Base-by-base conservation (phyloP, 2,329 filamentous ascomycete species). In the Pyrenochaeta sp. region DNA sequence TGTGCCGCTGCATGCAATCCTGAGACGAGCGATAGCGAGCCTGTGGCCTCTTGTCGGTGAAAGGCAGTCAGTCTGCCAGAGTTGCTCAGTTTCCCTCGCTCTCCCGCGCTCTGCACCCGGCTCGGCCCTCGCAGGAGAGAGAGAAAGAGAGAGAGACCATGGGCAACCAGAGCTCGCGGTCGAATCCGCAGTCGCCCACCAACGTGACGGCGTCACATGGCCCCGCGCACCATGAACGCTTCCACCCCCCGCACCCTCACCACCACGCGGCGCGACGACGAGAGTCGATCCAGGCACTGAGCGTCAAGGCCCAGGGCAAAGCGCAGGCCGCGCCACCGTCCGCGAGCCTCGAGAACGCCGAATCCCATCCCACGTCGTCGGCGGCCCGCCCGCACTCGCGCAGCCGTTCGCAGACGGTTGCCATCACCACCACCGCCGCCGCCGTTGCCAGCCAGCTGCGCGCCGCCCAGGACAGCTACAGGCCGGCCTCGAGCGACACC, bases 201-300 rank as follows among this genome's bases (percentile, higher is more conserved):
- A 55, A 49, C 50, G 60, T 58, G 58, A 66, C 61, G 36, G 51
- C 58, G 44, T 61, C 61, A 65, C 64, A 66, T 61, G 63, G 56
- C 37, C 33, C 49, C 30, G 39, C 52, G 40, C 57, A 56, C 49
- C 52, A 40, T 47, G 49, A 54, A 46, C 36, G 49, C 50, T 51
- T 50, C 41, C 60, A 61, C 58, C 44, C 45, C 49, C 46, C 57
- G 36, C 55, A 62, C 55, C 45, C 60, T 49, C 49, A 60, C 58
- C 49, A 60, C 58, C 61, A 63, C 58, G 60, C 69, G 39, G 71
- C 74, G 35, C 72, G 72, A 41, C 64, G 77, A 29, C 67, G 76
- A 44, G 75, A 77, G 63, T 74, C 70, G 41, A 77, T 79, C 56
- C 76, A 76, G 62, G 72, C 73, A 17, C 65, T 78, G 42, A 68